Percentiles rank a stretch among this genome's conserved stretches.
Evolutionary conservation across 176 grass and related monocot genomes (phyloP).

Genomic region (Saccharum spontaneum): DNA sequence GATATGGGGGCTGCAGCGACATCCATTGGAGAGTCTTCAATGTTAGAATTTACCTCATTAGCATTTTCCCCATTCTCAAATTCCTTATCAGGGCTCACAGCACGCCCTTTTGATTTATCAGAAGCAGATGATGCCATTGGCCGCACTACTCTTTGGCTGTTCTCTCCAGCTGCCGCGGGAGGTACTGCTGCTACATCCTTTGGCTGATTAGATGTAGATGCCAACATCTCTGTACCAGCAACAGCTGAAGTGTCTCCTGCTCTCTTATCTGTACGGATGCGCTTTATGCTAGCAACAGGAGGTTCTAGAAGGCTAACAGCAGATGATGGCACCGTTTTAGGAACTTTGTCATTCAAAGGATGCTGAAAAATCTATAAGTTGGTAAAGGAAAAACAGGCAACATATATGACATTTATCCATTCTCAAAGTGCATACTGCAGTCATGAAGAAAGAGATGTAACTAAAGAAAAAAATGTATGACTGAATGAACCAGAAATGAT

Average conservation of each 20-base stretch:
- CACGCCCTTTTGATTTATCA: constrained; percentile 56
- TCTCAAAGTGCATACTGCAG: constrained; percentile 28
- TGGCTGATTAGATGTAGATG: constrained; percentile 64
- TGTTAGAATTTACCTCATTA: constrained; percentile 61
- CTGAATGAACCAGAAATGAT: constrained; percentile 25
- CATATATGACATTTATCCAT: constrained; percentile 29
- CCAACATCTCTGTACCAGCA: constrained; percentile 75
- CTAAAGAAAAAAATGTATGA: constrained; percentile 20
- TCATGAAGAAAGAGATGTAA: constrained; percentile 17
- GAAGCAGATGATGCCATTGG: constrained; percentile 51
- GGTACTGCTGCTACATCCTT: constrained; percentile 48
- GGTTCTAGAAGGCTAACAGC: constrained; percentile 49
- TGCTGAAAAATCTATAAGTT: constrained; percentile 92
- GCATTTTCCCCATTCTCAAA: constrained; percentile 55
- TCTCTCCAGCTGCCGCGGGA: constrained; percentile 42
- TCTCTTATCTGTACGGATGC: constrained; percentile 65
- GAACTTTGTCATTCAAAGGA: constrained; percentile 70
- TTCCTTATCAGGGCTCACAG: constrained; percentile 60
- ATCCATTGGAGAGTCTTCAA: constrained; percentile 63
- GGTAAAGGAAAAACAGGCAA: constrained; percentile 32
- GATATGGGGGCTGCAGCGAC: constrained; percentile 43
- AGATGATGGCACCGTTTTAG: constrained; percentile 47
- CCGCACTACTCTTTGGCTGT: constrained; percentile 40
- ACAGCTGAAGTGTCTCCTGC: constrained; percentile 59
- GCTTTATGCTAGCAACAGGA: constrained; percentile 48